These are phyloP conservation scores for Cochlearia excelsa DNA, from an alignment of 345 rosid species.

Conservation along the genomic window DNA sequence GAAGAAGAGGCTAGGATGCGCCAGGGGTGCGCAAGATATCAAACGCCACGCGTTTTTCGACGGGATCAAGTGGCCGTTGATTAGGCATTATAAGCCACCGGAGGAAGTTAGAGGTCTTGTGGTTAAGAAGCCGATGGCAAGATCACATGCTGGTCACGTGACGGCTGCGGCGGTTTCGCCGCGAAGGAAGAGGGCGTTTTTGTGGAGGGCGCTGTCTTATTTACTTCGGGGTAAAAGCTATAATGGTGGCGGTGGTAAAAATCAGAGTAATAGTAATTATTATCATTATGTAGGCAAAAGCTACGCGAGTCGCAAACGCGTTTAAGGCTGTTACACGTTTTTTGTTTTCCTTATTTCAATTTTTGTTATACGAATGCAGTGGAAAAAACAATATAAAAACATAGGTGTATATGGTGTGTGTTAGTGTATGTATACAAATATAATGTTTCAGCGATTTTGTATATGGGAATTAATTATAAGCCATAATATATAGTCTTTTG, in stretches of 20 bases:
- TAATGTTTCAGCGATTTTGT: conserved; percentile 21
- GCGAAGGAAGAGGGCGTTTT: conserved; percentile 36
- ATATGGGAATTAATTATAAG: conserved; percentile 23
- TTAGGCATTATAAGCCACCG: conserved; percentile 71
- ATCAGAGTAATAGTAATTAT: conserved; percentile 39
- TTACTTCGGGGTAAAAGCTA: conserved; percentile 37
- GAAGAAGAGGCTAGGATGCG: conserved; percentile 64
- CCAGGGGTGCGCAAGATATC: conserved; percentile 71
- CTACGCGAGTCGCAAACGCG: conserved; percentile 39
- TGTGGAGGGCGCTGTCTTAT: conserved; percentile 40
- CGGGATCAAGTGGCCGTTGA: conserved; percentile 76
- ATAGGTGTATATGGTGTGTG: conserved; percentile 12
- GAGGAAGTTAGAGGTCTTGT: conserved; percentile 45
- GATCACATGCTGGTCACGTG: conserved; percentile 40
- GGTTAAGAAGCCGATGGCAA: conserved; percentile 36
- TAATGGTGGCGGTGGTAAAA: conserved; percentile 28
- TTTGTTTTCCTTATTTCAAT: not conserved
- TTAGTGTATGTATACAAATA: conserved; percentile 24
- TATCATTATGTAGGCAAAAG: conserved; percentile 41
- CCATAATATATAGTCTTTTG: conserved; percentile 5
- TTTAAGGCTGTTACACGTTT: conserved; percentile 23
- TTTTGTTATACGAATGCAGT: conserved; percentile 11
- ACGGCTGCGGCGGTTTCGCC: conserved; percentile 16
- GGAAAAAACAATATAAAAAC: not conserved
- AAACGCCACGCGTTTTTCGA: conserved; percentile 73